phyloP scores from a whole-genome alignment of 1,139 yeast genomes.

The Lizanozyma gosingica region DNA sequence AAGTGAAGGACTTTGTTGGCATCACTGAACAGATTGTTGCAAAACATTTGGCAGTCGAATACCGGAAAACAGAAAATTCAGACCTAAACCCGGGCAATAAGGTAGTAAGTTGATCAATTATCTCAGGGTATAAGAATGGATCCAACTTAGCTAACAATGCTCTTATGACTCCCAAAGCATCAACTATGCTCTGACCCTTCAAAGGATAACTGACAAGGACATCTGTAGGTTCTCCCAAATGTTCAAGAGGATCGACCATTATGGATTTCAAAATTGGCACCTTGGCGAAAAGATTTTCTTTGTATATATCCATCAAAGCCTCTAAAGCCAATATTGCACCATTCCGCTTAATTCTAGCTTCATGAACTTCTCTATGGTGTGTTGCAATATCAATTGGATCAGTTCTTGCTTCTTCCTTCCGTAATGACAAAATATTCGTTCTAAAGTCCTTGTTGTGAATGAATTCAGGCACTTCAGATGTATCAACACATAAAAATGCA shows the following conservation, averaged over 20 bases:
- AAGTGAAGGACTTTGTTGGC: constrained; percentile 70
- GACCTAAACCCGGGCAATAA: constrained; percentile 61
- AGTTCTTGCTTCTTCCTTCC: constrained; percentile 68
- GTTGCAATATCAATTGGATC: constrained; percentile 61
- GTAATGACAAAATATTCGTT: constrained; percentile 60
- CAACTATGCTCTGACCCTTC: constrained; percentile 75
- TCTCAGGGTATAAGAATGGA: constrained; percentile 35
- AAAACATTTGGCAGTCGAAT: constrained; percentile 84
- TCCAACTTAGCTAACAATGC: constrained; percentile 64
- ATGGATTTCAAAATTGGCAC: constrained; percentile 63
- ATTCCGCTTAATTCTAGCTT: constrained; percentile 70
- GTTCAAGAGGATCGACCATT: constrained; percentile 57
- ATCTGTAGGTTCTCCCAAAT: not conserved
- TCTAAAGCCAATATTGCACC: constrained; percentile 77
- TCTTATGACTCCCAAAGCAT: constrained; percentile 74
- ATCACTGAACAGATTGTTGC: constrained; percentile 72
- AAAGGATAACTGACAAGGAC: constrained; percentile 9
- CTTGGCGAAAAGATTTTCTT: constrained; percentile 43
- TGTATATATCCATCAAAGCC: constrained; percentile 41
- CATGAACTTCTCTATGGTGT: constrained; percentile 50
- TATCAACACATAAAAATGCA: constrained; percentile 91
- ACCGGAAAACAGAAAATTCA: constrained; percentile 70
- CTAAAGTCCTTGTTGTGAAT: constrained; percentile 51
- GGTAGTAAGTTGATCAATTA: constrained; percentile 38
- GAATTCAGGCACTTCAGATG: constrained; percentile 93